These are phyloP conservation scores for Fusarium cicatricum DNA, from an alignment of 2,329 filamentous ascomycete genomes.

Conservation along the genomic window DNA sequence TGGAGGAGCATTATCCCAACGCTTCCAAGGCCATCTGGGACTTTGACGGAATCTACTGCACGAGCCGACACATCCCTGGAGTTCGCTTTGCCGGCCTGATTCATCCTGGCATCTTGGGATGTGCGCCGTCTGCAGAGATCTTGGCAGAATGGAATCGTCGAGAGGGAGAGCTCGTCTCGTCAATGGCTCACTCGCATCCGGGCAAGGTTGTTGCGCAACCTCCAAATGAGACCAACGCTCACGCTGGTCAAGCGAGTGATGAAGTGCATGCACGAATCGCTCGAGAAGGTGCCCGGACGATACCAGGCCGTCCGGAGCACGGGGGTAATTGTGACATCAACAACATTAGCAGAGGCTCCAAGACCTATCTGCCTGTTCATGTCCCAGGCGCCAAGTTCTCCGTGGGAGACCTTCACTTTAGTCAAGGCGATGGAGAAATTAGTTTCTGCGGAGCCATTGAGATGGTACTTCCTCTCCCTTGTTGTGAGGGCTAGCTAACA, in stretches of 20 bases:
- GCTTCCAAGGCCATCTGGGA: slow-evolving; percentile 71
- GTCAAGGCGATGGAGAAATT: slow-evolving; percentile 90
- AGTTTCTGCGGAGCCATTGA: slow-evolving; percentile 91
- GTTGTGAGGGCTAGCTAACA: background rate
- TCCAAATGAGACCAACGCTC: slow-evolving; percentile 74
- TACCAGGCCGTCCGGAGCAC: slow-evolving; percentile 85
- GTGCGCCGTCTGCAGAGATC: slow-evolving; percentile 81
- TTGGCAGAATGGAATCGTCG: slow-evolving; percentile 85
- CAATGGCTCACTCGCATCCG: slow-evolving; percentile 70
- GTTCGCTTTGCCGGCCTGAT: slow-evolving; percentile 90
- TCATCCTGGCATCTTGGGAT: slow-evolving; percentile 90
- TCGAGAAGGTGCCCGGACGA: slow-evolving; percentile 81
- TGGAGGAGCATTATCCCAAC: slow-evolving; percentile 86
- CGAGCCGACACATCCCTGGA: slow-evolving; percentile 84
- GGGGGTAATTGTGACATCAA: slow-evolving; percentile 95
- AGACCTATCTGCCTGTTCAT: slow-evolving; percentile 88
- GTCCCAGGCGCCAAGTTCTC: slow-evolving; percentile 88
- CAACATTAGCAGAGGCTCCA: slow-evolving; percentile 79
- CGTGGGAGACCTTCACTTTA: slow-evolving; percentile 89
- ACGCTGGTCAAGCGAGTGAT: slow-evolving; percentile 71
- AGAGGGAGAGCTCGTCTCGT: slow-evolving; percentile 80
- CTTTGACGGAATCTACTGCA: slow-evolving; percentile 72
- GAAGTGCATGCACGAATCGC: slow-evolving; percentile 72
- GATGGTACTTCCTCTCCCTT: slow-evolving; percentile 60
- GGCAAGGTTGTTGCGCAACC: slow-evolving; percentile 71